Conservation (phyloP, 768 basidiomycete species). For the Agrocybe chaxingu region DNA sequence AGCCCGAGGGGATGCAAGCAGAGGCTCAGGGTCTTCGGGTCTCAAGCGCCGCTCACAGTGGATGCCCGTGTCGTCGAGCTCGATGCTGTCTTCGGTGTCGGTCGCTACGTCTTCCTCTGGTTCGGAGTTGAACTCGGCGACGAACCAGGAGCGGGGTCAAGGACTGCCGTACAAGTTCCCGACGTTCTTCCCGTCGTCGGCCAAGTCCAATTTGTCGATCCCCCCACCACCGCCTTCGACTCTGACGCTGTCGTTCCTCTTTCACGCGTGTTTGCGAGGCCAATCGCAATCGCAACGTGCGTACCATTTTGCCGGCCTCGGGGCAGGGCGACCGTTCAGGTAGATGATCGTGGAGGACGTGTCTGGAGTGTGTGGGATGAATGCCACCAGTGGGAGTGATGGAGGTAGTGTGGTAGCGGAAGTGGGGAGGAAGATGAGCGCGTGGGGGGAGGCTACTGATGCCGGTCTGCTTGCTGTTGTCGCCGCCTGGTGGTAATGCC, state of each 20-base stretch:
- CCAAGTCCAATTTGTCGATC: no score
- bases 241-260: no score
- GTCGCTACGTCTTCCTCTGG: no score
- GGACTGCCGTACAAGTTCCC: not conserved
- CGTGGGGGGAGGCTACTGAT: conserved; percentile 19
- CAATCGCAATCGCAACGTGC: conserved; percentile 5
- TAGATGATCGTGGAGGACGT: conserved; percentile 10
- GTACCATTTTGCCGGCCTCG: conserved; percentile 20
- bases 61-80: not conserved
- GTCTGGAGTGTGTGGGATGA: no score
- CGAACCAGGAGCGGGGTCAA: no score
- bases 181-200: not conserved
- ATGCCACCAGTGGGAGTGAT: no score
- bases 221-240: no score
- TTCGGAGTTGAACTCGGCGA: no score
- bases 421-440: no score
- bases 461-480: conserved; percentile 11
- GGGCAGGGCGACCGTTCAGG: conserved; percentile 12
- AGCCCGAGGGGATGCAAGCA: no score
- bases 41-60: no score
- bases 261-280: not conserved
- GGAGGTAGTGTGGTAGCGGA: conserved; percentile 3
- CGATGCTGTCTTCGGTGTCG: not conserved
- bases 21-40: conserved; percentile 4
- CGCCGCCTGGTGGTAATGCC: conserved; percentile 6